phyloP scores from a whole-genome alignment of 306 rosid species.

The Ochetophila trinervis region DNA sequence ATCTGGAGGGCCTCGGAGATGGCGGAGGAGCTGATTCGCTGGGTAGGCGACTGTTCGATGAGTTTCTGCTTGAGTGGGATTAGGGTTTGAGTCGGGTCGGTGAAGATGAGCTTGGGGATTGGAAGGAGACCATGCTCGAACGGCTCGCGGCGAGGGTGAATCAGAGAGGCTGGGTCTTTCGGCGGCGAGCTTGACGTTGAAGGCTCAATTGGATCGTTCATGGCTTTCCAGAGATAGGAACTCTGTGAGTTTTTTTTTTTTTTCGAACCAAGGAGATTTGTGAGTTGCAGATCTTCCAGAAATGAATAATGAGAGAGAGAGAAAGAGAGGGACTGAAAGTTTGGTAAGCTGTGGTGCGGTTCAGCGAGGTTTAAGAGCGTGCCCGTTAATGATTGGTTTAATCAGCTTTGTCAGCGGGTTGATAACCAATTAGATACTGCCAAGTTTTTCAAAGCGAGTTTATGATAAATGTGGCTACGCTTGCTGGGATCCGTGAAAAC shows the following conservation, averaged over 20 bases:
- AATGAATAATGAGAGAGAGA: conserved; percentile 34
- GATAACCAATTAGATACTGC: not conserved
- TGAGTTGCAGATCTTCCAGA: conserved; percentile 39
- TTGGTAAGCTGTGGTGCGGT: not conserved
- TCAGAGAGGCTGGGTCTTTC: conserved; percentile 47
- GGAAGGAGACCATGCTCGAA: conserved; percentile 91
- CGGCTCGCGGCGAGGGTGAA: conserved; percentile 85
- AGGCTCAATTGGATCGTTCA: conserved; percentile 66
- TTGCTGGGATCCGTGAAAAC: conserved; percentile 1
- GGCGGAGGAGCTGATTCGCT: conserved; percentile 48
- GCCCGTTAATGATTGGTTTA: not conserved
- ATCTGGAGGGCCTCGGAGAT: conserved; percentile 80
- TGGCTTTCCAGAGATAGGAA: conserved; percentile 26
- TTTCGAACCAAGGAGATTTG: conserved; percentile 22
- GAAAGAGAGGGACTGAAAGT: conserved; percentile 9
- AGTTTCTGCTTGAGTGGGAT: conserved; percentile 64
- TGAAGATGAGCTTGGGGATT: conserved; percentile 70
- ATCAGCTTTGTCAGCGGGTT: no score
- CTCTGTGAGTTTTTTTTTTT: not conserved
- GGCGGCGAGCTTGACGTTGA: conserved; percentile 43
- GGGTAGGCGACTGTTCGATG: conserved; percentile 37
- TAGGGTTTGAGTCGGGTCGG: conserved; percentile 93
- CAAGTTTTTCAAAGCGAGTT: not conserved
- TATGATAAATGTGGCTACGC: not conserved
- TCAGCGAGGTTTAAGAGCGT: not conserved